Percentiles rank a stretch among this genome's conserved stretches.
Conservation (phyloP, 1,139 yeast species). For the Spathaspora sp. region DNA sequence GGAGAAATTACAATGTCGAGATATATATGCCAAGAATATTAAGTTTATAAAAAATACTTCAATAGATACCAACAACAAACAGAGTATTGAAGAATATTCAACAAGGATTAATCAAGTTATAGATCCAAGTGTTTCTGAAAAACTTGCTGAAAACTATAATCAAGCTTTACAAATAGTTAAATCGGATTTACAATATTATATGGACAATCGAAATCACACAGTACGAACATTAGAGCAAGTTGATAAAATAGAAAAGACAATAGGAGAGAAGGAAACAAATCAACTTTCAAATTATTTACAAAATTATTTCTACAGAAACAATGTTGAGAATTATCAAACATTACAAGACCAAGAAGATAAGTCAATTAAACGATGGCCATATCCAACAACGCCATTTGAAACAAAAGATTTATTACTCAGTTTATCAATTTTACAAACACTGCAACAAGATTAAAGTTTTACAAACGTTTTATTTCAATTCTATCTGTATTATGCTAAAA, state of each 20-base stretch:
- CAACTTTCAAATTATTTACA: conserved; percentile 20
- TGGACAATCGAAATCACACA: conserved; percentile 23
- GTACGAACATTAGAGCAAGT: conserved; percentile 24
- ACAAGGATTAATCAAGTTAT: conserved; percentile 9
- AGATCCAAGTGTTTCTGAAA: conserved; percentile 10
- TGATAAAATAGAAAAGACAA: conserved; percentile 19
- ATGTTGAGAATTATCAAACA: conserved; percentile 12
- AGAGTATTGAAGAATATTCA: conserved; percentile 3
- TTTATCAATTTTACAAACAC: conserved; percentile 17
- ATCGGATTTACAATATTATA: conserved; percentile 16
- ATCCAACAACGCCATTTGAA: conserved; percentile 17
- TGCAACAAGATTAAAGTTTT: not conserved
- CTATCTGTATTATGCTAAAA: conserved; percentile 1
- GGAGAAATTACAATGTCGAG: conserved; percentile 53
- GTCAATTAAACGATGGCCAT: conserved; percentile 17
- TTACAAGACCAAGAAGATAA: conserved; percentile 3
- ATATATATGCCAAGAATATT: conserved; percentile 17
- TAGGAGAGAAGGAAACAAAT: conserved; percentile 18
- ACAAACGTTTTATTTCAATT: not conserved
- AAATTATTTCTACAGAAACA: conserved; percentile 19
- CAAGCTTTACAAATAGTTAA: conserved; percentile 11
- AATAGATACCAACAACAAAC: not conserved
- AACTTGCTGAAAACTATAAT: conserved; percentile 10
- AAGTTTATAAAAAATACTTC: not conserved
- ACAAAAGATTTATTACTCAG: conserved; percentile 22